Conservation (phyloP, 2,329 filamentous ascomycete genomes). For the Lachnellula suecica region DNA sequence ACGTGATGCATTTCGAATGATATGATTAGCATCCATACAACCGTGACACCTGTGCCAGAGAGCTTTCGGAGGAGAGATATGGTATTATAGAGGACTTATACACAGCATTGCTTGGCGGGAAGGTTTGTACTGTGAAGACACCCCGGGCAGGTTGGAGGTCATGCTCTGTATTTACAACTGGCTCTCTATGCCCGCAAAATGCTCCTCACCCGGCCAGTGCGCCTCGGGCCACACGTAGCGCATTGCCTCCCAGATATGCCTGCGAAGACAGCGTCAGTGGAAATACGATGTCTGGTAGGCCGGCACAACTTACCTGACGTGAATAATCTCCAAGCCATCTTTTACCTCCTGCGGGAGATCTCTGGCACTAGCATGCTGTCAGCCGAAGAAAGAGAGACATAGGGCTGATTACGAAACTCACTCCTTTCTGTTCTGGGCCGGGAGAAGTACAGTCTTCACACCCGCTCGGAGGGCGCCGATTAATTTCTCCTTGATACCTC, state of each 20-base stretch:
- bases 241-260: constrained; percentile 94
- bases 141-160: background rate
- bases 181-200: constrained; percentile 71
- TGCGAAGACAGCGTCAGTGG: constrained; percentile 35
- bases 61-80: background rate
- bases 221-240: constrained; percentile 88
- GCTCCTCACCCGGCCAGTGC: constrained; percentile 75
- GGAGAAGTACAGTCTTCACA: constrained; percentile 89
- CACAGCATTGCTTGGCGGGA: background rate
- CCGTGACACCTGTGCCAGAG: background rate
- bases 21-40: background rate
- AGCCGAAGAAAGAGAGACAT: constrained; percentile 8
- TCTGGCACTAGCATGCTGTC: constrained; percentile 50
- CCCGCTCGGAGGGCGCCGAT: constrained; percentile 92
- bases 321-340: constrained; percentile 82
- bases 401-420: constrained; percentile 16
- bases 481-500: constrained; percentile 97
- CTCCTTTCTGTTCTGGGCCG: constrained; percentile 87
- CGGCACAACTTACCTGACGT: constrained; percentile 69
- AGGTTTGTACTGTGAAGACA: background rate
- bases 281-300: background rate
- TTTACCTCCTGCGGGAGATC: constrained; percentile 90
- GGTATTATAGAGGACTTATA: background rate
- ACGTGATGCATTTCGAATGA: background rate
- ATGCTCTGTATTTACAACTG: constrained; percentile 56